These are phyloP conservation scores for Psidium friedrichsthalianum DNA, from an alignment of 345 rosid genomes.

Conservation along the genomic window DNA sequence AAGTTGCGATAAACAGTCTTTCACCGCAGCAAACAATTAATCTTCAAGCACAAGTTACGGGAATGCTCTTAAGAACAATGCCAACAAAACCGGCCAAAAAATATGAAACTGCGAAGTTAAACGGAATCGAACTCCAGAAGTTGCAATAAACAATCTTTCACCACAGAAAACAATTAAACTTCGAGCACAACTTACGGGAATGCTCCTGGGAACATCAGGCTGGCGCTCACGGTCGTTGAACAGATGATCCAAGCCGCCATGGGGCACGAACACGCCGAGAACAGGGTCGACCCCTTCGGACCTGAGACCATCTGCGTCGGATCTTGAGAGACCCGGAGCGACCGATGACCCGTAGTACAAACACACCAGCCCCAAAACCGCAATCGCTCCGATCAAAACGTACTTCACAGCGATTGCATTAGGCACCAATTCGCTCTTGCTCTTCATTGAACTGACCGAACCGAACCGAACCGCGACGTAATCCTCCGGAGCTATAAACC, in stretches of 20 bases:
- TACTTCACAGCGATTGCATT: slow-evolving; percentile 34
- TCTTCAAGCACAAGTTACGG: slow-evolving; percentile 23
- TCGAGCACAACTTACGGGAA: slow-evolving; percentile 40
- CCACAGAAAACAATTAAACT: not conserved
- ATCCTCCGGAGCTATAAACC: not conserved
- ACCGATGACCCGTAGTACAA: slow-evolving; percentile 65
- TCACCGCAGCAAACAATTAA: not conserved
- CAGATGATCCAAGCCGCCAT: slow-evolving; percentile 21
- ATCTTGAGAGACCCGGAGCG: slow-evolving; percentile 58
- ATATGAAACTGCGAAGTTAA: no score
- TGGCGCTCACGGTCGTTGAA: slow-evolving; percentile 21
- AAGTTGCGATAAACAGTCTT: not conserved
- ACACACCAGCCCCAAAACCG: slow-evolving; percentile 54
- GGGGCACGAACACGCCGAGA: slow-evolving; percentile 8
- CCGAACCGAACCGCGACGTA: not conserved
- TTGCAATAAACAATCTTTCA: no score
- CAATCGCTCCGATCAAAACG: slow-evolving; percentile 44
- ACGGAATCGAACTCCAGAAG: no score
- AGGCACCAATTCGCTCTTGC: slow-evolving; percentile 35
- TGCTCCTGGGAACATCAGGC: slow-evolving; percentile 35
- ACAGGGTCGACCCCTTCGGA: slow-evolving; percentile 22
- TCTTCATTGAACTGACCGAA: slow-evolving; percentile 51
- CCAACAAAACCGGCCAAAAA: no score
- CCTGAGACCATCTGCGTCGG: slow-evolving; percentile 25
- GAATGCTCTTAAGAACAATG: slow-evolving; percentile 42